Evolutionary conservation across 2,329 filamentous ascomycete species (phyloP).

Genomic region (Tolypocladium sp.): DNA sequence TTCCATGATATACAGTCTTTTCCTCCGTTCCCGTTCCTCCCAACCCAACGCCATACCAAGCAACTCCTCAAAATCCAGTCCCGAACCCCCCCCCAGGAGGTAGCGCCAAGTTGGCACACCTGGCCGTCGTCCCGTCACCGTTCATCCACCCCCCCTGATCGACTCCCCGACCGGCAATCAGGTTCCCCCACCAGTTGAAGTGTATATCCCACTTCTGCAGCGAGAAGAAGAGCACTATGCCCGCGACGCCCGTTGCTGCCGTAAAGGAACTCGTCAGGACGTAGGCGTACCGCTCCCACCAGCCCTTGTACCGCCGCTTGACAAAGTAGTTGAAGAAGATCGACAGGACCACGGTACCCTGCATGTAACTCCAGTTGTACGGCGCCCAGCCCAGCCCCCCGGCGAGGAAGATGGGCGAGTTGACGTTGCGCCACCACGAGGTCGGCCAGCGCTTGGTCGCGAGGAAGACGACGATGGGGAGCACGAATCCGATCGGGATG

Average conservation of each 20-base stretch:
- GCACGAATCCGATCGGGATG: constrained; percentile 9
- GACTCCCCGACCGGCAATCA: constrained; percentile 9
- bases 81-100: constrained; percentile 10
- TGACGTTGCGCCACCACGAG: constrained; percentile 12
- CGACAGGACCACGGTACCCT: constrained; percentile 11
- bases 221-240: constrained; percentile 15
- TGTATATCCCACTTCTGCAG: constrained; percentile 10
- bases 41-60: too few relatives aligned
- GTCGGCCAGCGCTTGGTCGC: constrained; percentile 9
- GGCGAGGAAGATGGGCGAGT: constrained; percentile 12
- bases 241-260: constrained; percentile 16
- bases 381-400: constrained; percentile 15
- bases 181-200: constrained; percentile 16
- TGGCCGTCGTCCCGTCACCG: constrained; percentile 2
- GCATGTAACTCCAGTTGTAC: constrained; percentile 17
- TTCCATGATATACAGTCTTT: too few relatives aligned
- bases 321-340: constrained; percentile 17
- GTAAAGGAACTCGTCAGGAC: constrained; percentile 15
- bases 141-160: constrained; percentile 10
- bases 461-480: constrained; percentile 11
- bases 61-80: constrained; percentile 3
- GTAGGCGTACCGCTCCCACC: constrained; percentile 20
- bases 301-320: constrained; percentile 12
- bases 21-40: too few relatives aligned
- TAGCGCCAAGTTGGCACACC: constrained; percentile 12